Conservation (phyloP, 1,284 basidiomycete species). For the Ceratorhiza oryzae-sativae region DNA sequence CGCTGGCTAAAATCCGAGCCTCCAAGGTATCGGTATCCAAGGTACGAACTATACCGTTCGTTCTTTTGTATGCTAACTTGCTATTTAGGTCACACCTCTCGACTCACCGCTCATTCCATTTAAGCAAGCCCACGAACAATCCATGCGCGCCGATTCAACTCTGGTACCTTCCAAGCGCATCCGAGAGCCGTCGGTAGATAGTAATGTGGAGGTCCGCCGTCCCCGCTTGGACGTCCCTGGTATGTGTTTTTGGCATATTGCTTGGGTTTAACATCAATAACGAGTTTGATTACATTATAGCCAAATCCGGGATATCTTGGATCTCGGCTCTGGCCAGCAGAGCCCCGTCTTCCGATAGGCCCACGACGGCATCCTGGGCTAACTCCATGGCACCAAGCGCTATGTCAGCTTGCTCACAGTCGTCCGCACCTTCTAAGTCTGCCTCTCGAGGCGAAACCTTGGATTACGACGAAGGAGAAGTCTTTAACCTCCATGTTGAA, state of each 20-base stretch:
- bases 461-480: neutral
- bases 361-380: neutral
- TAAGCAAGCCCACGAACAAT: neutral
- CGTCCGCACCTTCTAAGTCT: neutral
- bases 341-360: neutral
- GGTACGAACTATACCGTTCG: neutral
- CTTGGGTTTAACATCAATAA: neutral
- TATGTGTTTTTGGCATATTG: neutral
- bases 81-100: neutral
- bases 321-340: neutral
- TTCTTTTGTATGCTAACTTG: neutral
- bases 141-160: neutral
- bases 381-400: neutral
- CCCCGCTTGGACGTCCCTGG: too few species aligned
- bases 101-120: neutral
- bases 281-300: neutral
- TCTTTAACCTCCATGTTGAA: neutral
- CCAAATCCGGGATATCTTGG: neutral
- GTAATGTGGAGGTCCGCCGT: neutral
- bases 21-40: neutral
- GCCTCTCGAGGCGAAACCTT: neutral
- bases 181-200: neutral
- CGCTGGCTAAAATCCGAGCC: neutral
- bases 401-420: neutral
- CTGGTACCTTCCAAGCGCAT: neutral